Conservation (phyloP, 768 basidiomycete genomes). For the Pluteus cervinus region DNA sequence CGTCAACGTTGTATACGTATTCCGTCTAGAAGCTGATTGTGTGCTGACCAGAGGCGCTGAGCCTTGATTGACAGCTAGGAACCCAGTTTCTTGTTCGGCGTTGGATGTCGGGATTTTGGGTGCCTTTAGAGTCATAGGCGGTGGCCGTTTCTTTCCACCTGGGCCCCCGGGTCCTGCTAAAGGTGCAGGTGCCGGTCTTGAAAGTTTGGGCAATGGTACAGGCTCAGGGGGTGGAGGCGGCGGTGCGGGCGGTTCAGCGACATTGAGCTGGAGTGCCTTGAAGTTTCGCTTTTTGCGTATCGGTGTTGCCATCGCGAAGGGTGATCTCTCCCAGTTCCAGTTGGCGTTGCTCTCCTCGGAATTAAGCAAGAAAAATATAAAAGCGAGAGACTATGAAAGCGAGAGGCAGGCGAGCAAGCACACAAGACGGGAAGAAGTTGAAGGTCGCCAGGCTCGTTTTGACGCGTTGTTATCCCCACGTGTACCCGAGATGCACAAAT, state of each 20-base stretch:
- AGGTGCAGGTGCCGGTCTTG: constrained; percentile 8
- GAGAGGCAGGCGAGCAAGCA: too few species aligned
- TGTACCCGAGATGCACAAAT: too few species aligned
- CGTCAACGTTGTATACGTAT: constrained; percentile 72
- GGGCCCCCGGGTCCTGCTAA: constrained; percentile 12
- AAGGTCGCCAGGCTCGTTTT: too few species aligned
- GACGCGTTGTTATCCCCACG: too few species aligned
- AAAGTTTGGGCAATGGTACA: constrained; percentile 3
- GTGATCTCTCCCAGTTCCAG: too few species aligned
- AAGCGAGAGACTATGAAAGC: too few species aligned
- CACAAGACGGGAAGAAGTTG: too few species aligned
- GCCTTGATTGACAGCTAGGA: constrained; percentile 43
- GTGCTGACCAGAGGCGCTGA: constrained; percentile 50
- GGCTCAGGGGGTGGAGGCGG: constrained; percentile 17
- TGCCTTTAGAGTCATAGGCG: constrained; percentile 77
- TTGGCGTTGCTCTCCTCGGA: too few species aligned
- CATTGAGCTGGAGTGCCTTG: constrained; percentile 76
- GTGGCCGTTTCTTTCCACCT: constrained; percentile 65
- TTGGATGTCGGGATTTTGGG: constrained; percentile 51
- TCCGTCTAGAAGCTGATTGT: constrained; percentile 49
- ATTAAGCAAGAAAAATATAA: too few species aligned
- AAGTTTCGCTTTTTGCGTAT: constrained; percentile 91
- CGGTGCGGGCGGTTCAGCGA: constrained; percentile 35
- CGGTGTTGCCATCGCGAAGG: constrained; percentile 47
- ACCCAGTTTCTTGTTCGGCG: constrained; percentile 36